These are phyloP conservation scores for Vigna mungo DNA, from an alignment of 306 rosid genomes.

Conservation along the genomic window DNA sequence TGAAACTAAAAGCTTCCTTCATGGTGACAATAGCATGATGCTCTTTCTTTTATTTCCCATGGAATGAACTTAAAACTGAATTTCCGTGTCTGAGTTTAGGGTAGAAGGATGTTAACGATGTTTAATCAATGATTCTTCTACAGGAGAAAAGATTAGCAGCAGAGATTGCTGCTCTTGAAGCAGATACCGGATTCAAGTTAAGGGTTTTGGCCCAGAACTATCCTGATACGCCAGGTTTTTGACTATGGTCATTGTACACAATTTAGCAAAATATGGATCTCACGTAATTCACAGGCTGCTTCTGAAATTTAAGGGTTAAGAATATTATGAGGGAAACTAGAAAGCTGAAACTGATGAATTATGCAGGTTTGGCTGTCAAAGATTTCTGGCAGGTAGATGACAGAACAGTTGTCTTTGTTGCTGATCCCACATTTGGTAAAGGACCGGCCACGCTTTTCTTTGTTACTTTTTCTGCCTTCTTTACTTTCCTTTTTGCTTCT, in stretches of 20 bases:
- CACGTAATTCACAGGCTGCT: neutral
- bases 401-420: slow-evolving; percentile 94
- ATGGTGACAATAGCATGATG: neutral
- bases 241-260: slow-evolving; percentile 3
- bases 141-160: slow-evolving; percentile 81
- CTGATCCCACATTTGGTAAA: slow-evolving; percentile 98
- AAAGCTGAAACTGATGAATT: neutral
- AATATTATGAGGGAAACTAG: neutral
- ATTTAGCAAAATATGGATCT: slow-evolving; percentile 12
- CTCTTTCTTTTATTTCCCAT: neutral
- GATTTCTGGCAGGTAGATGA: slow-evolving; percentile 99
- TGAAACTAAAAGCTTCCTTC: neutral
- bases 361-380: slow-evolving; percentile 87
- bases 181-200: slow-evolving; percentile 84
- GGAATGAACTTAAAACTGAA: neutral
- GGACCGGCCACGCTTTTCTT: slow-evolving; percentile 13
- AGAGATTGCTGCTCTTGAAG: slow-evolving; percentile 78
- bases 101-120: slow-evolving; percentile 20
- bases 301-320: neutral
- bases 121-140: slow-evolving; percentile 34
- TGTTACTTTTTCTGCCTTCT: slow-evolving; percentile 3
- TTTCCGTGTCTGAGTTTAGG: slow-evolving; percentile 8
- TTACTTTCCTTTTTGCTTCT: slow-evolving; percentile 1
- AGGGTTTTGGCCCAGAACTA: slow-evolving; percentile 96
- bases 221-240: slow-evolving; percentile 87